Conservation (phyloP, 2,329 filamentous ascomycete species). For the Cercospora brassicicola region DNA sequence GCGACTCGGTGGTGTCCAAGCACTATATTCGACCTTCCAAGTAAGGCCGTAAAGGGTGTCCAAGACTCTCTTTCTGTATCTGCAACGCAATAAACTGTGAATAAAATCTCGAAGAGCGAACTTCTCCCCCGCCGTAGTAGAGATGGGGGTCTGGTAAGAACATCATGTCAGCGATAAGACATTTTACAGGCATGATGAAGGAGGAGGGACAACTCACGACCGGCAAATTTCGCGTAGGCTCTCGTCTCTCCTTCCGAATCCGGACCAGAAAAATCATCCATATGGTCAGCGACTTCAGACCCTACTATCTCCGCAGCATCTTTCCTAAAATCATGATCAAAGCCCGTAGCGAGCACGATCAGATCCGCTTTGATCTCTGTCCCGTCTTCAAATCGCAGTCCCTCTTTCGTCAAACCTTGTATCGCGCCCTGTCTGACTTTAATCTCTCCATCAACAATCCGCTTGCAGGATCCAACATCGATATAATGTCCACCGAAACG, state of each 20-base stretch:
- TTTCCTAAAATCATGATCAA: constrained; percentile 46
- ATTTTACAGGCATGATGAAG: neutral
- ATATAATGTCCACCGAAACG: constrained; percentile 52
- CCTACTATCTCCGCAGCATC: constrained; percentile 45
- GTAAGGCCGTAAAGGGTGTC: constrained; percentile 14
- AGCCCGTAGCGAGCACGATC: constrained; percentile 52
- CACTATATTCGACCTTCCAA: neutral
- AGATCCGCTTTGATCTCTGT: constrained; percentile 47
- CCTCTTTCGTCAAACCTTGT: constrained; percentile 41
- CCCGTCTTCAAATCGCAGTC: constrained; percentile 49
- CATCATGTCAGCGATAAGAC: constrained; percentile 12
- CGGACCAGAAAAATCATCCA: constrained; percentile 50
- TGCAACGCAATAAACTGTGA: constrained; percentile 50
- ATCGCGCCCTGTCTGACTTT: constrained; percentile 46
- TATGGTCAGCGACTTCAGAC: constrained; percentile 41
- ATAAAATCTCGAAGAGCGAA: constrained; percentile 50
- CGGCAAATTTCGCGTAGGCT: constrained; percentile 44
- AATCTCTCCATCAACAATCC: constrained; percentile 49
- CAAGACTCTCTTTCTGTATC: constrained; percentile 39
- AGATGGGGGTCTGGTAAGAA: constrained; percentile 39
- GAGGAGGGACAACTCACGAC: constrained; percentile 35
- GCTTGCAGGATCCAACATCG: constrained; percentile 47
- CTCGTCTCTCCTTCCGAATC: constrained; percentile 51
- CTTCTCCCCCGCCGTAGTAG: constrained; percentile 50
- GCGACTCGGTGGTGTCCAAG: too few relatives aligned